Evolutionary conservation across 345 rosid genomes (phyloP).

Genomic region (Viola odorata): DNA sequence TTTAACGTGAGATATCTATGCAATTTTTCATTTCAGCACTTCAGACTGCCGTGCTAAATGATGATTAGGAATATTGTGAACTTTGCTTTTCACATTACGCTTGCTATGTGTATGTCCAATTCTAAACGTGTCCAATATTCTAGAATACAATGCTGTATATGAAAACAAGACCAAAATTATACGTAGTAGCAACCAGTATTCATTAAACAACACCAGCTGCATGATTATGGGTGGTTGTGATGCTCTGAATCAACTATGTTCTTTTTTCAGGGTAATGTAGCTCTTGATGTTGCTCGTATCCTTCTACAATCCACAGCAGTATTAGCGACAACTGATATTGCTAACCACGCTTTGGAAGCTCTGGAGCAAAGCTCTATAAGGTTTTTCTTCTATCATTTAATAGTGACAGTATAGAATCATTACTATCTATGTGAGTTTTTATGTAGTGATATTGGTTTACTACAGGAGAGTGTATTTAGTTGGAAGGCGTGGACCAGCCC

Average conservation of each 20-base stretch:
- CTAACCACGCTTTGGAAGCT: constrained; percentile 67
- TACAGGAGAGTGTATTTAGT: constrained; percentile 79
- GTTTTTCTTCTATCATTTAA: constrained; percentile 26
- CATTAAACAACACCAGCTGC: background rate
- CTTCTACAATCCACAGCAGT: constrained; percentile 69
- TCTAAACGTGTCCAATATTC: background rate
- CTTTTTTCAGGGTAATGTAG: constrained; percentile 82
- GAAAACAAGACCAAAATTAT: background rate
- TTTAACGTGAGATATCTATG: background rate
- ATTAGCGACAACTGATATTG: constrained; percentile 80
- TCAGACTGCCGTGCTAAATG: background rate
- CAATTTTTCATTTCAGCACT: background rate
- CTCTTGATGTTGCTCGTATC: constrained; percentile 85
- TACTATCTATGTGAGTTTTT: background rate
- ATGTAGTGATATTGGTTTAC: constrained; percentile 8
- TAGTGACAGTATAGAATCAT: constrained; percentile 3
- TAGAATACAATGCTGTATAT: too few species aligned
- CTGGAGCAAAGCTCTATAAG: constrained; percentile 73
- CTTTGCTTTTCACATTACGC: background rate
- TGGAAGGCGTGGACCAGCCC: constrained; percentile 96
- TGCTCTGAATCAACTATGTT: background rate
- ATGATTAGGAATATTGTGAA: background rate
- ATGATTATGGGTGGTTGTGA: background rate
- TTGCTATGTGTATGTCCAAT: background rate
- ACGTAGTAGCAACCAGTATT: background rate